These are phyloP conservation scores for Aplosporella prunicola DNA, from an alignment of 2,329 filamentous ascomycete species.

Conservation along the genomic window DNA sequence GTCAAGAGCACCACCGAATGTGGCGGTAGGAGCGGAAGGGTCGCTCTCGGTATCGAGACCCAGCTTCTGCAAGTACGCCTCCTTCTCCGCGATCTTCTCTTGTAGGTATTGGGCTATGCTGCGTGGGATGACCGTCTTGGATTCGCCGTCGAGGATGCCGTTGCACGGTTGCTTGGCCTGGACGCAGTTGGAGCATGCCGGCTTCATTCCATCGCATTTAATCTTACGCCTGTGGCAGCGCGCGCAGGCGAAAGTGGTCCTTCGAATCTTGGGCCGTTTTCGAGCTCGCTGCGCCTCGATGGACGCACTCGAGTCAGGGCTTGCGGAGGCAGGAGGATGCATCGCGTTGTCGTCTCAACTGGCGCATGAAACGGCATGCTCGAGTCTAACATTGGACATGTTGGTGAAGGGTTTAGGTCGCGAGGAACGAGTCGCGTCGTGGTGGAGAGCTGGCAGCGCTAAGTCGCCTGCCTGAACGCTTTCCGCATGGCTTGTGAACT, in stretches of 20 bases:
- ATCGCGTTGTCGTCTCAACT: too few species aligned
- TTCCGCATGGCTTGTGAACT: too few species aligned
- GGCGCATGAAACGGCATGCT: too few species aligned
- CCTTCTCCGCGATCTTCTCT: slow-evolving; percentile 11
- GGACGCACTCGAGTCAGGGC: too few species aligned
- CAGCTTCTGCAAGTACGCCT: slow-evolving; percentile 4
- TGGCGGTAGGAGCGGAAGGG: background rate
- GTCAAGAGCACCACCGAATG: too few species aligned
- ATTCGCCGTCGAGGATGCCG: slow-evolving; percentile 12
- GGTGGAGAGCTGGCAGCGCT: too few species aligned
- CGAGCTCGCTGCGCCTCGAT: slow-evolving; percentile 8
- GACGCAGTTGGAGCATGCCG: slow-evolving; percentile 10
- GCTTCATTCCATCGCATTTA: slow-evolving; percentile 11
- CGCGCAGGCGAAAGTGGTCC: slow-evolving; percentile 8
- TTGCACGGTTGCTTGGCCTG: slow-evolving; percentile 11
- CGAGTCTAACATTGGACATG: too few species aligned
- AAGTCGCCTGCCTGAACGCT: too few species aligned
- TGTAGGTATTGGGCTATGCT: slow-evolving; percentile 11
- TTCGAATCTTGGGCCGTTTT: slow-evolving; percentile 10
- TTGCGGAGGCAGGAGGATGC: too few species aligned
- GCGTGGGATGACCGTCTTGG: slow-evolving; percentile 10
- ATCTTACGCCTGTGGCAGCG: slow-evolving; percentile 11
- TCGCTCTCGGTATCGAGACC: slow-evolving; percentile 5
- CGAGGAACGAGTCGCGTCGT: too few species aligned
- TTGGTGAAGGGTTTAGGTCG: too few species aligned